Conservation (phyloP, 192 early-diverging fungal genomes). For the Coemansia sp. region DNA sequence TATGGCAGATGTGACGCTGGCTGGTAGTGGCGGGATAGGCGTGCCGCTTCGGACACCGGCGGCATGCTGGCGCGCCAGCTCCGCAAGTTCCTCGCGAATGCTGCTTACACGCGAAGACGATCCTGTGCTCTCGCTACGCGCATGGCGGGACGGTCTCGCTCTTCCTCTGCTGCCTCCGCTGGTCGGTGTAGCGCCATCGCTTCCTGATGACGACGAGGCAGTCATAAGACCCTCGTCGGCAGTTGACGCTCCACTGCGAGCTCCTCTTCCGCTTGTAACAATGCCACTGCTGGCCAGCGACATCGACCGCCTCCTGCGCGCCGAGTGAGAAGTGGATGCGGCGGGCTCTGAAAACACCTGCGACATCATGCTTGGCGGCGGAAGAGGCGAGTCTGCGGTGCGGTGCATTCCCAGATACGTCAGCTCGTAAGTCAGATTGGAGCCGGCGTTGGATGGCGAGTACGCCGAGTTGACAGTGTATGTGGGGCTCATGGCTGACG, state of each 20-base stretch:
- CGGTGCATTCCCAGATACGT: constrained; percentile 46
- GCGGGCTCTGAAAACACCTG: constrained; percentile 12
- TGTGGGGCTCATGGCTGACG: constrained; percentile 22
- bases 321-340: background rate
- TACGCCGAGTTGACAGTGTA: constrained; percentile 50
- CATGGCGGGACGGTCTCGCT: constrained; percentile 17
- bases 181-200: background rate
- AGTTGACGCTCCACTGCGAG: background rate
- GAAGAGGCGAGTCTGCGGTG: constrained; percentile 32
- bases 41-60: background rate
- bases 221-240: constrained; percentile 1
- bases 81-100: constrained; percentile 45
- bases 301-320: constrained; percentile 1
- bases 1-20: background rate
- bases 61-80: constrained; percentile 15
- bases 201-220: constrained; percentile 6
- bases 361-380: constrained; percentile 14
- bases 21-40: constrained; percentile 9
- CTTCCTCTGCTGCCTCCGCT: background rate
- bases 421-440: constrained; percentile 49
- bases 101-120: constrained; percentile 50
- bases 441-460: constrained; percentile 49
- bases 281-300: background rate
- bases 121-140: constrained; percentile 40
- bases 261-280: background rate